A percentile compares a stretch with the other conserved stretches of the same genome.
Conservation (phyloP, 768 basidiomycete species). For the Russula sp. region DNA sequence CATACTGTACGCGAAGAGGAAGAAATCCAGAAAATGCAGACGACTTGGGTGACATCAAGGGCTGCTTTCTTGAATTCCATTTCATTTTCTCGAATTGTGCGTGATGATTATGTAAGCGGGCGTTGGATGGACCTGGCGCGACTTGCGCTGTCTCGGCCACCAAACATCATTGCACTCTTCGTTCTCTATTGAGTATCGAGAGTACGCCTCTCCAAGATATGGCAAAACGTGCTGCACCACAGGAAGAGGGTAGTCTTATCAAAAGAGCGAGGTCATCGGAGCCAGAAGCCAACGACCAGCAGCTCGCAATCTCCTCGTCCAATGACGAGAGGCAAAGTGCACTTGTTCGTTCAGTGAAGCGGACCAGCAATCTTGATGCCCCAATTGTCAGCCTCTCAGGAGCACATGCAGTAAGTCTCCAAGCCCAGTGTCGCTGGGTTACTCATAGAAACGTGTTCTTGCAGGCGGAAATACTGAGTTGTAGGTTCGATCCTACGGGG, state of each 20-base stretch:
- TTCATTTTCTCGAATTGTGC: not conserved
- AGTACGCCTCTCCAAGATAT: slow-evolving; percentile 30
- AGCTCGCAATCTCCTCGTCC: slow-evolving; percentile 71
- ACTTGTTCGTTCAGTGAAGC: slow-evolving; percentile 74
- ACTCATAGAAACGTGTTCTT: not conserved
- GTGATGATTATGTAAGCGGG: not conserved
- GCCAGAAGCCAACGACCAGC: slow-evolving; percentile 42
- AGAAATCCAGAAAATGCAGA: slow-evolving; percentile 37
- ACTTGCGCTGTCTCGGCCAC: not conserved
- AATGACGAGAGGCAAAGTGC: slow-evolving; percentile 70
- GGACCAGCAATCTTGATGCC: slow-evolving; percentile 89
- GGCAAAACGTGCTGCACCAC: slow-evolving; percentile 66
- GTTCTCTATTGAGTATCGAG: not conserved
- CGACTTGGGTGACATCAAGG: not conserved
- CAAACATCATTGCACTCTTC: not conserved
- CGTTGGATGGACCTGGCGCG: too few relatives aligned
- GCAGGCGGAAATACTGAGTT: slow-evolving; percentile 81
- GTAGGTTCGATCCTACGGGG: slow-evolving; percentile 91
- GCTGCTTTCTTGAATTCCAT: too few relatives aligned
- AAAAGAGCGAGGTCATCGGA: slow-evolving; percentile 52
- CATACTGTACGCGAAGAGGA: slow-evolving; percentile 37
- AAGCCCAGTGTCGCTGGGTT: not conserved
- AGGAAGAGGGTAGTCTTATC: slow-evolving; percentile 45
- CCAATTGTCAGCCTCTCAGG: slow-evolving; percentile 90
- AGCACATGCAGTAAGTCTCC: slow-evolving; percentile 66